Conservation (phyloP, 148 eudicot species). For the Oxyria digyna region DNA sequence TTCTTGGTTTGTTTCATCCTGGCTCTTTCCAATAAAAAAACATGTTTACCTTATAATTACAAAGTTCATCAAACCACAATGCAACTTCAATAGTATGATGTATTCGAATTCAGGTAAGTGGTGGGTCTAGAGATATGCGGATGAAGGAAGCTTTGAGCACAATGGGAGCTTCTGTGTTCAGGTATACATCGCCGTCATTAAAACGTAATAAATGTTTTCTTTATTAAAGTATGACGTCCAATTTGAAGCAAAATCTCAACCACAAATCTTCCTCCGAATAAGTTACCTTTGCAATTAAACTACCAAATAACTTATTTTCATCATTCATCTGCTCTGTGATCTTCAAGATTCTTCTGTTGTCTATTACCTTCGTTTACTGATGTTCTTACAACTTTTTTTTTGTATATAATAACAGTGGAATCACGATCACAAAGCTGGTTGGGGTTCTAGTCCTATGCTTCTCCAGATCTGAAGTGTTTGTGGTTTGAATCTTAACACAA, state of each 20-base stretch:
- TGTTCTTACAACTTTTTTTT: not conserved
- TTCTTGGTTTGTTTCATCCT: slow-evolving; percentile 62
- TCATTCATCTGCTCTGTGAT: not conserved
- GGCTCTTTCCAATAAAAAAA: too few species aligned
- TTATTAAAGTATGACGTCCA: not conserved
- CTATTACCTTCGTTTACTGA: not conserved
- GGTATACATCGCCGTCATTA: slow-evolving; percentile 41
- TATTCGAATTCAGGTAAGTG: slow-evolving; percentile 36
- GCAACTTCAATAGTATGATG: not conserved
- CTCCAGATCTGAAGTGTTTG: slow-evolving; percentile 89
- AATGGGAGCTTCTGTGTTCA: slow-evolving; percentile 99
- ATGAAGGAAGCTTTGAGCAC: slow-evolving; percentile 80
- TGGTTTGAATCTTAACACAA: slow-evolving; percentile 36
- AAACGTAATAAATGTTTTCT: not conserved
- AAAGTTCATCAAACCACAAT: not conserved
- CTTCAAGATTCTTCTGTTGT: not conserved
- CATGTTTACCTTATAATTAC: not conserved
- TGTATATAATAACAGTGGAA: slow-evolving; percentile 56
- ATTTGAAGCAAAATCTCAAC: not conserved
- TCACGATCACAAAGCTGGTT: slow-evolving; percentile 89
- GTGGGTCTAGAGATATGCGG: slow-evolving; percentile 79
- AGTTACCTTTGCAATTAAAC: not conserved
- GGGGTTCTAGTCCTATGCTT: slow-evolving; percentile 93
- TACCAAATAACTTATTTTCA: not conserved
- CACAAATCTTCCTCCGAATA: not conserved